phyloP scores from a whole-genome alignment of 73 alveolate genomes.

The Stentor coeruleus region DNA sequence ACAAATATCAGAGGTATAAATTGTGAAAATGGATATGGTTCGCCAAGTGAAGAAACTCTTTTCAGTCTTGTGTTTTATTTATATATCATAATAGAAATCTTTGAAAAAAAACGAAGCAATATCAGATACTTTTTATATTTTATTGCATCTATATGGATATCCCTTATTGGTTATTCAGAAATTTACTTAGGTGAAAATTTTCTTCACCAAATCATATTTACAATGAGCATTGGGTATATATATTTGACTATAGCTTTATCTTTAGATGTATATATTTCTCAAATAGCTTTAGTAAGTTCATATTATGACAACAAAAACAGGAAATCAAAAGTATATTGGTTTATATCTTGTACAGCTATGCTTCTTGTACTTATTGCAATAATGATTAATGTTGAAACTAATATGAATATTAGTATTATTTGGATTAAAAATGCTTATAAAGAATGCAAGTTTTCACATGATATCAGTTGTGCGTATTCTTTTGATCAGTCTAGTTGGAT shows the following conservation, averaged over 20 bases:
- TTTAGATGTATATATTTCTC: neutral
- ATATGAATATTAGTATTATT: neutral
- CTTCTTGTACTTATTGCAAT: neutral
- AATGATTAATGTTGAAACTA: neutral
- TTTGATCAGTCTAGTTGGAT: constrained; percentile 5
- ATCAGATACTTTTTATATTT: neutral
- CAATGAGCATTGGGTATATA: neutral
- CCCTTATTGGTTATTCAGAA: neutral
- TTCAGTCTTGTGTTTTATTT: neutral
- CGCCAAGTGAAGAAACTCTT: neutral
- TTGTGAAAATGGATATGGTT: constrained; percentile 6
- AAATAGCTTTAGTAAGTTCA: neutral
- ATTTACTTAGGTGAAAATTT: neutral
- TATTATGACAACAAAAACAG: neutral
- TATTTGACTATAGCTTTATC: neutral
- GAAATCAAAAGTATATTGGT: neutral
- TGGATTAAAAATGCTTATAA: constrained; percentile 16
- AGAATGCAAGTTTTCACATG: neutral
- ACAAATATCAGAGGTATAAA: neutral
- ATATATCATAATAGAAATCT: neutral
- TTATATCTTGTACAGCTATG: neutral
- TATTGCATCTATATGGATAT: neutral
- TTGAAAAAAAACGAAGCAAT: neutral
- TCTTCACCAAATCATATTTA: neutral
- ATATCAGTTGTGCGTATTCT: neutral